A percentile compares a stretch with the other conserved stretches of the same genome.
Evolutionary conservation across 108 stramenopile genomes (phyloP).

Genomic region (Fragilariopsis cylindrus): DNA sequence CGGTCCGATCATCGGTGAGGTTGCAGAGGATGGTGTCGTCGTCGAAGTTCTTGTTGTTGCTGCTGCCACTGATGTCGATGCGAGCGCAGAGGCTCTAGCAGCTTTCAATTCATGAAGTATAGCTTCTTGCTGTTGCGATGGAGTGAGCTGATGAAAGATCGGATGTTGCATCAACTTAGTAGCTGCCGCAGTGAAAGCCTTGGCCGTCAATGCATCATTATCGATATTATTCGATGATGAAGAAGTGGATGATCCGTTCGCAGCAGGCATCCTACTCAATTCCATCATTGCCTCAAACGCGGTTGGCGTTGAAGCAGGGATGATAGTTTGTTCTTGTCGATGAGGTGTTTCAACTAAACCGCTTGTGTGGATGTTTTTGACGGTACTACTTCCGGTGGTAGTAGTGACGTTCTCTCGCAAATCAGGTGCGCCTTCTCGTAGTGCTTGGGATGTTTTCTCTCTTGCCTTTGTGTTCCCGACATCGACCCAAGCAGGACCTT

Average conservation of each 20-base stretch:
- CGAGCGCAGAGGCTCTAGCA: background rate
- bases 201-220: background rate
- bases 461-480: constrained; percentile 71
- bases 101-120: background rate
- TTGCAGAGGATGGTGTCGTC: background rate
- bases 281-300: background rate
- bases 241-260: background rate
- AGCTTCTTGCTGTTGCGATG: constrained; percentile 2
- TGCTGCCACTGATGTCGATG: background rate
- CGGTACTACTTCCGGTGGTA: background rate
- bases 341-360: background rate
- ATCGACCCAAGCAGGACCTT: constrained; percentile 39
- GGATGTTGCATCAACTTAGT: constrained; percentile 1
- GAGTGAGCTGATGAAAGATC: constrained; percentile 5
- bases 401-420: constrained; percentile 27
- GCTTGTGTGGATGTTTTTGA: background rate
- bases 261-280: background rate
- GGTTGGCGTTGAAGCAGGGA: background rate
- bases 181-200: background rate
- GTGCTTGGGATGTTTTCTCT: constrained; percentile 78
- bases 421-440: constrained; percentile 75
- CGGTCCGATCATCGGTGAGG: too few relatives aligned
- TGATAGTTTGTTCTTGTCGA: background rate
- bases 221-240: background rate
- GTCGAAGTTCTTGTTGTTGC: background rate